Evolutionary conservation across 2,329 filamentous ascomycete genomes (phyloP).

Genomic region (Sarocladiaceae sp.): DNA sequence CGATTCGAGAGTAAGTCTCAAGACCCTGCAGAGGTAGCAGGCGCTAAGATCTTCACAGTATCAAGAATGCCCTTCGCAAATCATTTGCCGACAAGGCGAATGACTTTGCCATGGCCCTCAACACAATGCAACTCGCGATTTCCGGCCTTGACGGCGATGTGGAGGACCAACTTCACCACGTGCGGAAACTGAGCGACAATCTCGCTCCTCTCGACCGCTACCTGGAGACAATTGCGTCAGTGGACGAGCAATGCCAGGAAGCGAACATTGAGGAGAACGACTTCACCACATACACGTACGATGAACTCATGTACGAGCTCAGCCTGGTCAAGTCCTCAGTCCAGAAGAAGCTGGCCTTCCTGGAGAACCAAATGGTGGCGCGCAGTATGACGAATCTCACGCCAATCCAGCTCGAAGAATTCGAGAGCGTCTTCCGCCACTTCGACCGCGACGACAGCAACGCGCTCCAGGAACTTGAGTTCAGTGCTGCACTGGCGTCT

Average conservation of each 20-base stretch:
- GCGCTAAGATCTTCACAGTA: slow-evolving; percentile 43
- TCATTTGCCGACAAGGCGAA: slow-evolving; percentile 98
- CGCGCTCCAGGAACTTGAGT: slow-evolving; percentile 85
- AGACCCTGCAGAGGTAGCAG: neutral
- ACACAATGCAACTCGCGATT: slow-evolving; percentile 89
- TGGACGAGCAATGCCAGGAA: slow-evolving; percentile 86
- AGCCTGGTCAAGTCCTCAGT: slow-evolving; percentile 86
- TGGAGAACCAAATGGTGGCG: slow-evolving; percentile 98
- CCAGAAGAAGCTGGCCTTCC: slow-evolving; percentile 90
- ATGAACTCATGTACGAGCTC: slow-evolving; percentile 91
- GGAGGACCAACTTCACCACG: slow-evolving; percentile 87
- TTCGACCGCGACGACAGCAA: slow-evolving; percentile 94
- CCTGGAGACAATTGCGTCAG: slow-evolving; percentile 74
- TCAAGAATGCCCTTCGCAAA: slow-evolving; percentile 89
- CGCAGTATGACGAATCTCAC: slow-evolving; percentile 98
- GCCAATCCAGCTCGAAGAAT: slow-evolving; percentile 96
- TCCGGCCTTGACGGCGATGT: slow-evolving; percentile 96
- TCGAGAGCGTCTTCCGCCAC: slow-evolving; percentile 96
- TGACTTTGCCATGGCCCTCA: slow-evolving; percentile 90
- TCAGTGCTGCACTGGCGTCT: slow-evolving; percentile 91
- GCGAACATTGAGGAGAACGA: slow-evolving; percentile 99
- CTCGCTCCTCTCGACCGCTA: slow-evolving; percentile 87
- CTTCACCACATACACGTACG: slow-evolving; percentile 98
- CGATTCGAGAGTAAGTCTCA: slow-evolving; percentile 76
- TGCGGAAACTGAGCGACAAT: slow-evolving; percentile 76